Evolutionary conservation across 2,329 filamentous ascomycete species (phyloP).

Genomic region (Nemania sp.): DNA sequence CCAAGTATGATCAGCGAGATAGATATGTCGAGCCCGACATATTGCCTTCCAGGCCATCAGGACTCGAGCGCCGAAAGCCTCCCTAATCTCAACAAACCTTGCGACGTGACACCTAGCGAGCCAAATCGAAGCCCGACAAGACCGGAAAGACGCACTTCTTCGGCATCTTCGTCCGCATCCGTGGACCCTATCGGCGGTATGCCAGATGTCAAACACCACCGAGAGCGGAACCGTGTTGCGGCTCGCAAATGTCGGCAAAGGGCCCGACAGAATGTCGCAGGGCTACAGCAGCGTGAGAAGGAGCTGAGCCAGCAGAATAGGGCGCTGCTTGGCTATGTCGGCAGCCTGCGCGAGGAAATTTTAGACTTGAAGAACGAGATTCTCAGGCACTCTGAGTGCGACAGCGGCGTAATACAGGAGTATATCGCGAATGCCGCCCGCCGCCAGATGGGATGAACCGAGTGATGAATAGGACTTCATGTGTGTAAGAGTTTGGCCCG

Average conservation of each 20-base stretch:
- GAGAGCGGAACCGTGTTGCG: conserved; percentile 34
- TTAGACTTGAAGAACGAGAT: conserved; percentile 36
- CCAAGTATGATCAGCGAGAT: not conserved
- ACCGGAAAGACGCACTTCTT: conserved; percentile 1
- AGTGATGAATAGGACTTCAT: too few species aligned
- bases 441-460: conserved; percentile 36
- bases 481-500: too few species aligned
- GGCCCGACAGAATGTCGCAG: conserved; percentile 28
- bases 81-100: not conserved
- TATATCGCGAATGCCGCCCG: conserved; percentile 35
- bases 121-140: not conserved
- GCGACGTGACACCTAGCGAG: not conserved
- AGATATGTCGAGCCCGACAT: not conserved
- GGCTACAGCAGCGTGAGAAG: conserved; percentile 30
- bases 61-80: not conserved
- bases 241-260: conserved; percentile 37
- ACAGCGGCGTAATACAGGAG: conserved; percentile 37
- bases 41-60: not conserved
- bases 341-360: conserved; percentile 31
- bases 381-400: conserved; percentile 31
- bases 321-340: conserved; percentile 25
- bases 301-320: conserved; percentile 31
- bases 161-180: not conserved
- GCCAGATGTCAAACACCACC: conserved; percentile 24
- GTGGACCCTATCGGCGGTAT: not conserved